Percentiles rank a stretch among this genome's conserved stretches.
Evolutionary conservation across 2,329 filamentous ascomycete genomes (phyloP).

Genomic region (Fusarium newnesense): DNA sequence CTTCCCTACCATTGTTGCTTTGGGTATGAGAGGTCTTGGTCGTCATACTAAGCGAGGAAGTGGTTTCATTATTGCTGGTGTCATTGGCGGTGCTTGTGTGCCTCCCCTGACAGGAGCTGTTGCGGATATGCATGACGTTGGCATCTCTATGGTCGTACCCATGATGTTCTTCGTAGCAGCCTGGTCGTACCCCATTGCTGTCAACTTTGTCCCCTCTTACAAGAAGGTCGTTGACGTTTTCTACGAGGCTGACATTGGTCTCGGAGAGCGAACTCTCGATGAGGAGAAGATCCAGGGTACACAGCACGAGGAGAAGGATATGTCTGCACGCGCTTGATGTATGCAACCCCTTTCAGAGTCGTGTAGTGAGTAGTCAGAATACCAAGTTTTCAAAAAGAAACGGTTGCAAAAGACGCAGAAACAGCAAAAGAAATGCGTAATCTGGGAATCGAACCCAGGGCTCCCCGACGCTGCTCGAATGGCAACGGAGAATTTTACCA

Average conservation of each 20-base stretch:
- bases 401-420: background rate
- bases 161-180: constrained; percentile 67
- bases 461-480: constrained; percentile 23
- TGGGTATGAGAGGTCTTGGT: constrained; percentile 80
- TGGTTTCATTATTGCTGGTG: constrained; percentile 74
- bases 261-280: constrained; percentile 45
- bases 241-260: constrained; percentile 56
- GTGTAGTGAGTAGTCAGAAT: background rate
- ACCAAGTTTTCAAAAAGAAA: background rate
- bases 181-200: constrained; percentile 65
- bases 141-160: constrained; percentile 74
- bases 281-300: constrained; percentile 41
- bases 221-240: constrained; percentile 70
- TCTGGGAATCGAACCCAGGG: constrained; percentile 33
- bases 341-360: too few relatives aligned
- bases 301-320: constrained; percentile 29
- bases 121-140: constrained; percentile 70
- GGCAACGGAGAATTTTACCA: constrained; percentile 33
- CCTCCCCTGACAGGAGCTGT: constrained; percentile 77
- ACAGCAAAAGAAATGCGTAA: constrained; percentile 7
- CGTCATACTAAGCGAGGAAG: constrained; percentile 81
- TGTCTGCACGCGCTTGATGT: background rate
- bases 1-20: constrained; percentile 83
- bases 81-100: constrained; percentile 78
- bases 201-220: constrained; percentile 76